Base-by-base conservation (phyloP, 176 grass and related monocot genomes). In the Pontederia crassipes region DNA sequence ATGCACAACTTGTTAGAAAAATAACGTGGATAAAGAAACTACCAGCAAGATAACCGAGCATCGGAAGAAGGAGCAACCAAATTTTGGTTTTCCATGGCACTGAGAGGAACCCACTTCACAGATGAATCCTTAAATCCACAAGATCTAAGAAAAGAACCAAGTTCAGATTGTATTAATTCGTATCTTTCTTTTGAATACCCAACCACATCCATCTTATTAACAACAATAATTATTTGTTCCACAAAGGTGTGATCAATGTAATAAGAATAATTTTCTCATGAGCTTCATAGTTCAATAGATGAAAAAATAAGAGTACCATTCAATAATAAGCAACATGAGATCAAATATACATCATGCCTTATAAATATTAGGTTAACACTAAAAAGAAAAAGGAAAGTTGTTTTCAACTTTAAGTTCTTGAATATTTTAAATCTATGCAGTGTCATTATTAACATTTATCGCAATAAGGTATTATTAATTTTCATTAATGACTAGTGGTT, bases 161-260 rank as follows among this genome's bases (percentile, higher is more conserved):
- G 87, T 59, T 87, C 78, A 17, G 73, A 52, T 67, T 88, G 90
- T 65, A 91, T 97, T 73, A 88, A 87, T 12, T 97, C 83, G 56
- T 78, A 85, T 73, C 92, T 90, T 77, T 97, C 83, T 66, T 91
- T 88, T 13, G 92, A 85, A 62, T 97, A 97, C 2, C 63, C 83
- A 62, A 91, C 68, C 51, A 15, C 78, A 80, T 97, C 92, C 92
- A 97, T 88, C 77, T 97, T 97, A 79, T 97, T 97, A 64, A 97
- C 74, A 20, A 83, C 84, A 46, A 97, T 76, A 73, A 97, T 75
- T 53, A 97, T 77, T 70, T 97, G 92, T 59, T 97, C 92, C 73
- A 97, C 84, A n/a, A n/a, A n/a, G n/a, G n/a, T n/a, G n/a, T n/a
- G n/a, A n/a, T 24, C 20, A 24, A 24, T 24, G 20, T 24, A 24